Evolutionary conservation across 225 moss, liverwort and hornwort genomes (phyloP).

Genomic region (Marchantia paleacea): DNA sequence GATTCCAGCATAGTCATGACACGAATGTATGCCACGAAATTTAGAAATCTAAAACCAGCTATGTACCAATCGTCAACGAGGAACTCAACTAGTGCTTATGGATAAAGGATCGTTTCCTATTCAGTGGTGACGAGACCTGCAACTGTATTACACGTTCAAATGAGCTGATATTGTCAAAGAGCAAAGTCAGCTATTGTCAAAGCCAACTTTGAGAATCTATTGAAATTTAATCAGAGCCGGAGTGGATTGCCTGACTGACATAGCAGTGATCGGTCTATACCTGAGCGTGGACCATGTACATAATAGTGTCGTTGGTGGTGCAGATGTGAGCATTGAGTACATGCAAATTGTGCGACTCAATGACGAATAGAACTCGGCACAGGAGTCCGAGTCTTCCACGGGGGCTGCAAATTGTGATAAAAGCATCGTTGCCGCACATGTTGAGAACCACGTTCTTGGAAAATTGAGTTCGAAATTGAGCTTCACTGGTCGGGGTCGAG

Average conservation of each 20-base stretch:
- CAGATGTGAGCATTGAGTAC: conserved; percentile 49
- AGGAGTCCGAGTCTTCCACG: conserved; percentile 41
- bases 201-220: too few relatives aligned
- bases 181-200: too few relatives aligned
- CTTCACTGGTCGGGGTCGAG: conserved; percentile 16
- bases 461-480: conserved; percentile 42
- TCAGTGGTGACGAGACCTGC: too few relatives aligned
- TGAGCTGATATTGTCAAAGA: too few relatives aligned
- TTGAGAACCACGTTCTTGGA: conserved; percentile 51
- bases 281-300: conserved; percentile 57
- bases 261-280: conserved; percentile 13
- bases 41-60: too few relatives aligned
- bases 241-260: neutral
- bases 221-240: too few relatives aligned
- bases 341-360: conserved; percentile 42
- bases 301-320: conserved; percentile 41
- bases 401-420: conserved; percentile 46
- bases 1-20: too few relatives aligned
- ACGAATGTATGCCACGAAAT: too few relatives aligned
- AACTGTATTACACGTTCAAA: too few relatives aligned
- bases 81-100: too few relatives aligned
- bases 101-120: too few relatives aligned
- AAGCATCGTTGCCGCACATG: conserved; percentile 45
- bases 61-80: too few relatives aligned
- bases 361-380: conserved; percentile 40